These are phyloP conservation scores for Geotrichum macrosporum DNA, from an alignment of 1,139 yeast genomes.

Conservation along the genomic window DNA sequence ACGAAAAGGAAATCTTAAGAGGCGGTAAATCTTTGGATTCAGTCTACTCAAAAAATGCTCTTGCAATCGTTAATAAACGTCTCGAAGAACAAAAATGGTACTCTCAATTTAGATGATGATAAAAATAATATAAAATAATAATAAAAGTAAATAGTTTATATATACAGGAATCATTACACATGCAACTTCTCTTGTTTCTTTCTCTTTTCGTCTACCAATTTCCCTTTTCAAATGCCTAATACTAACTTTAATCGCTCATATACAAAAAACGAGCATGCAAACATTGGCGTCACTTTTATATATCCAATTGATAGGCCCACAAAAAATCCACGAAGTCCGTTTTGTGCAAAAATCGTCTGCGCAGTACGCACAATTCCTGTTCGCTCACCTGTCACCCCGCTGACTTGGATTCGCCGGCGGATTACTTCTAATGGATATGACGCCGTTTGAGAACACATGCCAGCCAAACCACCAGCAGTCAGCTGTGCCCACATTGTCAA, in stretches of 20 bases:
- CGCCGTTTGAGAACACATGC: conserved; percentile 92
- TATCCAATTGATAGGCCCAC: conserved; percentile 95
- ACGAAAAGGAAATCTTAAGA: conserved; percentile 66
- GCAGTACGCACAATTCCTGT: conserved; percentile 44
- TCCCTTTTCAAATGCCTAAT: conserved; percentile 66
- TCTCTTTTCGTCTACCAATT: no score
- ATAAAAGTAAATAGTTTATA: background rate
- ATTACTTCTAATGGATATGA: conserved; percentile 96
- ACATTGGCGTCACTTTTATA: conserved; percentile 94
- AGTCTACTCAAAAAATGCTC: conserved; percentile 59
- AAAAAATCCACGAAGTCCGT: conserved; percentile 81
- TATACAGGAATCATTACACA: background rate
- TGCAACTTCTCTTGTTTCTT: background rate
- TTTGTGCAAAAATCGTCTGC: conserved; percentile 51
- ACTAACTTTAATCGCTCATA: conserved; percentile 77
- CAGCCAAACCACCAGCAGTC: conserved; percentile 91
- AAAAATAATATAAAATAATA: background rate
- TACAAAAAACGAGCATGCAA: conserved; percentile 90
- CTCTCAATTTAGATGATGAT: conserved; percentile 27
- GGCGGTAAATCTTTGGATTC: conserved; percentile 59
- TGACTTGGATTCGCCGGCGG: conserved; percentile 91
- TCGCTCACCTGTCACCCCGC: conserved; percentile 29
- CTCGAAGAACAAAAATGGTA: conserved; percentile 72
- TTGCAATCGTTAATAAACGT: conserved; percentile 57
- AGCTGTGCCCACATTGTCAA: conserved; percentile 88